Conservation (phyloP, 805 yeast genomes). For the Scheffersomyces stipitis region DNA sequence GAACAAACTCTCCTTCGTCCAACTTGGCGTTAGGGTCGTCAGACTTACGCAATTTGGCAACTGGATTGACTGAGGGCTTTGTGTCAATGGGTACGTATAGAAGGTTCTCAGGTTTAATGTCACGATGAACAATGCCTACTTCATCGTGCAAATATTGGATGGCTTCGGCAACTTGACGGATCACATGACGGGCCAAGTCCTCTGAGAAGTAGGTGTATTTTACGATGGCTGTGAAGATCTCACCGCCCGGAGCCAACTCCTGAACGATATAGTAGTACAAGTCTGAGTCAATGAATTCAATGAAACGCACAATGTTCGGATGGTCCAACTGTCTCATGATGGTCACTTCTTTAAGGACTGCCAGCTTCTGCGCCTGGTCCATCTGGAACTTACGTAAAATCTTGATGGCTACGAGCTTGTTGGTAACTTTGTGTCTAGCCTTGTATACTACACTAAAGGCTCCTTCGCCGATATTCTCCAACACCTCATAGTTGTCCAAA, state of each 20-base stretch:
- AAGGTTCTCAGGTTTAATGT: constrained; percentile 78
- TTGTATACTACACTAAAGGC: constrained; percentile 76
- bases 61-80: constrained; percentile 40
- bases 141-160: constrained; percentile 68
- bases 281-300: constrained; percentile 64
- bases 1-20: constrained; percentile 85
- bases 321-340: constrained; percentile 68
- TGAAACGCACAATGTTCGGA: constrained; percentile 62
- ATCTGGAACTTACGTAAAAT: constrained; percentile 68
- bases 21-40: constrained; percentile 69
- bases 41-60: constrained; percentile 49
- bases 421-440: constrained; percentile 44
- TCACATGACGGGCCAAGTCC: constrained; percentile 61
- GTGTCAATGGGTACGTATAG: constrained; percentile 61
- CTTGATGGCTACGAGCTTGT: constrained; percentile 51
- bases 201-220: constrained; percentile 66
- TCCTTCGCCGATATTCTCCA: constrained; percentile 71
- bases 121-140: constrained; percentile 80
- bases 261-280: constrained; percentile 67
- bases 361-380: constrained; percentile 59
- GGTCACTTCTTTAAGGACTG: constrained; percentile 77
- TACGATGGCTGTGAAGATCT: constrained; percentile 65
- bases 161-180: constrained; percentile 62
- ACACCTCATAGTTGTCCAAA: constrained; percentile 42
- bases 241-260: constrained; percentile 79